A percentile compares a stretch with the other conserved stretches of the same genome.
Conservation (phyloP, 192 early-diverging fungal species). For the Spizellomyces punctatus region DNA sequence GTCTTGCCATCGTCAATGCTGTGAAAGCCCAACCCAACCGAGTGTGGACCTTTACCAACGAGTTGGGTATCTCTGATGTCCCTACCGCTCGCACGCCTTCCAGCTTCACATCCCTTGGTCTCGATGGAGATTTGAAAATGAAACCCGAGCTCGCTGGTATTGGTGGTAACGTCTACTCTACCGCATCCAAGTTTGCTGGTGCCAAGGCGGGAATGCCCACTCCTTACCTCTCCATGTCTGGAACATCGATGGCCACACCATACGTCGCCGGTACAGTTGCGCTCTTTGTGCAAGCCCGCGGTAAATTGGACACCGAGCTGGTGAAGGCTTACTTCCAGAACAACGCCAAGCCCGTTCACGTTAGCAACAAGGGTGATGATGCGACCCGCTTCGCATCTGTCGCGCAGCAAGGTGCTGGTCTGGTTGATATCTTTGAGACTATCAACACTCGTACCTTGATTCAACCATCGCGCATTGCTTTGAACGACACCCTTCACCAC, state of each 20-base stretch:
- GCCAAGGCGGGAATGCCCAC: background rate
- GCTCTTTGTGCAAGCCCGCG: constrained; percentile 58
- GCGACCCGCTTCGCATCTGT: background rate
- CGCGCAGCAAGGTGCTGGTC: constrained; percentile 58
- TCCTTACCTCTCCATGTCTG: constrained; percentile 41
- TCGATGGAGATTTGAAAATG: constrained; percentile 65
- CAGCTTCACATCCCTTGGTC: constrained; percentile 73
- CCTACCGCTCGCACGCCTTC: constrained; percentile 66
- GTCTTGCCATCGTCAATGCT: constrained; percentile 17
- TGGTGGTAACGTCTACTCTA: constrained; percentile 40
- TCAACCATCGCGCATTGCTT: constrained; percentile 44
- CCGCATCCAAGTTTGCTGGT: constrained; percentile 29
- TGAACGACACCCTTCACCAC: constrained; percentile 43
- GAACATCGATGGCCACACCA: constrained; percentile 84
- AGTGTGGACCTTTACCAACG: constrained; percentile 51
- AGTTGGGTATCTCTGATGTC: constrained; percentile 44
- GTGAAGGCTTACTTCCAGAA: constrained; percentile 51
- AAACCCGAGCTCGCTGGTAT: constrained; percentile 55
- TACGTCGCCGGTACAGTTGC: constrained; percentile 72
- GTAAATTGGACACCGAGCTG: constrained; percentile 24
- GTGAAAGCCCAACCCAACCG: constrained; percentile 33
- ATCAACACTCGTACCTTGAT: constrained; percentile 53
- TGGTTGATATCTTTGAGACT: constrained; percentile 71
- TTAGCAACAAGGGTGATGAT: constrained; percentile 29
- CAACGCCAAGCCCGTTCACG: constrained; percentile 45